phyloP scores from a whole-genome alignment of 495 filamentous ascomycete genomes.

The Lophiotrema nucula region DNA sequence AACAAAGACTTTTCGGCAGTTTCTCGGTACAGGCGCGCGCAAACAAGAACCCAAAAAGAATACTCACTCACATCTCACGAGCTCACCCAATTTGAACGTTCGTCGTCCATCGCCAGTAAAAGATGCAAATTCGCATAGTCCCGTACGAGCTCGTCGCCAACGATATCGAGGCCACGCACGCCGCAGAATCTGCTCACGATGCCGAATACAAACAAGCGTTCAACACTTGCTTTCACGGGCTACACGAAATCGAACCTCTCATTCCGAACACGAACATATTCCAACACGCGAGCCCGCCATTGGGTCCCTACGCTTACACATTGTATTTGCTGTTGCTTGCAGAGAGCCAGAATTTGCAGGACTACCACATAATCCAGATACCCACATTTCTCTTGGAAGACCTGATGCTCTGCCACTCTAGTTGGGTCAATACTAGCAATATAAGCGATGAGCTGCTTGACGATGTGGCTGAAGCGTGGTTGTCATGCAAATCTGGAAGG shows the following conservation, averaged over 20 bases:
- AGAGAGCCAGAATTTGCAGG: neutral
- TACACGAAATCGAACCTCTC: neutral
- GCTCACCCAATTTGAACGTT: too few species aligned
- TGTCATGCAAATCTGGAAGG: neutral
- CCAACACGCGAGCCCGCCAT: neutral
- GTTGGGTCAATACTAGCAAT: neutral
- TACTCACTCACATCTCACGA: too few species aligned
- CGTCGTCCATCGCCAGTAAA: too few species aligned
- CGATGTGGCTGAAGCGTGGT: neutral
- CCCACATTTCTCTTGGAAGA: slow-evolving; percentile 1
- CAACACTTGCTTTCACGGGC: neutral
- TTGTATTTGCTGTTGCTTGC: neutral
- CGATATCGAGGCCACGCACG: too few species aligned
- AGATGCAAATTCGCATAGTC: too few species aligned
- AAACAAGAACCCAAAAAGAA: too few species aligned
- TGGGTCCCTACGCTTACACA: neutral
- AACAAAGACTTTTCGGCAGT: too few species aligned
- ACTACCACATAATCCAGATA: neutral
- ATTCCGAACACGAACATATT: neutral
- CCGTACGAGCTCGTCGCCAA: too few species aligned
- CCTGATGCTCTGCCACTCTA: neutral
- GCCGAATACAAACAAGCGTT: too few species aligned
- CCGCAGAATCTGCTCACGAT: too few species aligned
- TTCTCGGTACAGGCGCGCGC: too few species aligned
- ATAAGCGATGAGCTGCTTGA: neutral